Conservation (phyloP, 2,329 filamentous ascomycete genomes). For the Dactylellina haptotyla region DNA sequence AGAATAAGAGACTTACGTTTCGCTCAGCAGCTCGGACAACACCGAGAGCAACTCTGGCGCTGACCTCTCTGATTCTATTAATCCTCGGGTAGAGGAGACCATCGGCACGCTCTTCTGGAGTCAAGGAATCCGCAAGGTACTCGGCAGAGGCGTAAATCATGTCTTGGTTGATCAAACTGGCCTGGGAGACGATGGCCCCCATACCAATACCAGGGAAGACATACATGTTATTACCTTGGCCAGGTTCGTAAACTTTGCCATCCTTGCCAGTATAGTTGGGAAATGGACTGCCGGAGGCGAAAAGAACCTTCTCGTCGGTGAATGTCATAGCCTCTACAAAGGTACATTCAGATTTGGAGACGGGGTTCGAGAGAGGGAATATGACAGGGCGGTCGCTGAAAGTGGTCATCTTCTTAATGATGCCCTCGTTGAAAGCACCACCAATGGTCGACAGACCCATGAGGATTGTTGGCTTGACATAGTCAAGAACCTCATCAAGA, state of each 20-base stretch:
- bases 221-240: conserved; percentile 84
- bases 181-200: conserved; percentile 89
- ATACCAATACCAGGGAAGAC: conserved; percentile 97
- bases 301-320: conserved; percentile 91
- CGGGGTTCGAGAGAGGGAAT: conserved; percentile 95
- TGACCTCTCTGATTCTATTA: conserved; percentile 89
- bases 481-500: conserved; percentile 89
- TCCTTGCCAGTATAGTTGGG: conserved; percentile 70
- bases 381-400: conserved; percentile 84
- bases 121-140: conserved; percentile 80
- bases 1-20: conserved; percentile 64
- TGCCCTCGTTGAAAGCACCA: conserved; percentile 89
- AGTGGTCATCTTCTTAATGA: conserved; percentile 72
- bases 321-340: conserved; percentile 91
- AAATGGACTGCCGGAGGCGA: conserved; percentile 96
- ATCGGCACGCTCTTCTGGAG: conserved; percentile 79
- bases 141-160: conserved; percentile 97
- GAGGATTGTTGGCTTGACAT: conserved; percentile 92
- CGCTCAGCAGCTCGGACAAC: conserved; percentile 91
- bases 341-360: conserved; percentile 96
- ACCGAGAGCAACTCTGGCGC: conserved; percentile 83
- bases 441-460: conserved; percentile 95
- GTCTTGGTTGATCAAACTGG: conserved; percentile 84
- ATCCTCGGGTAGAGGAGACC: conserved; percentile 92
- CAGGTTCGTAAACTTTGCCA: conserved; percentile 75